Evolutionary conservation across 208 protist species (phyloP).

Genomic region (Leishmania tarentolae): DNA sequence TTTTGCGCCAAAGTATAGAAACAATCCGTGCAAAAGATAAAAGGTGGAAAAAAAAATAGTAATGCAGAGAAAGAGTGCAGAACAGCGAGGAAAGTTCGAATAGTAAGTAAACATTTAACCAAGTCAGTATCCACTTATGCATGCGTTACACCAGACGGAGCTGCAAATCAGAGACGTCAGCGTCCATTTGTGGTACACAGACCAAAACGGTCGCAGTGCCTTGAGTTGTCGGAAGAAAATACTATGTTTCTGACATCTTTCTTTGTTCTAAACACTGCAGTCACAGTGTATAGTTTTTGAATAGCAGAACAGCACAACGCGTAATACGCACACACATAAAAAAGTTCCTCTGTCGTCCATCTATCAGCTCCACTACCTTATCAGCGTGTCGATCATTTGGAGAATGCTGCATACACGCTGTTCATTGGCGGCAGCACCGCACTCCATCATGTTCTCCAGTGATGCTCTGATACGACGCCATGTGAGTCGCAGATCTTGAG

Average conservation of each 20-base stretch:
- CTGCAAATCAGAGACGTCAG: neutral
- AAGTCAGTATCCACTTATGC: neutral
- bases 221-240: neutral
- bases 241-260: neutral
- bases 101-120: neutral
- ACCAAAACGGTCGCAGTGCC: no score
- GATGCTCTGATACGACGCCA: conserved; percentile 22
- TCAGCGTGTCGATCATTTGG: neutral
- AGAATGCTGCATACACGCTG: conserved; percentile 1
- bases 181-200: neutral
- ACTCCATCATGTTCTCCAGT: conserved; percentile 14
- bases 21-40: neutral
- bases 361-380: neutral
- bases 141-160: no score
- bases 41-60: neutral
- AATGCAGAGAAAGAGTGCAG: neutral
- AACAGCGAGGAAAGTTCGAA: neutral
- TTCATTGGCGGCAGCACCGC: neutral
- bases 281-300: neutral
- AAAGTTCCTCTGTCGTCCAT: neutral
- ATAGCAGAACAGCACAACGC: neutral
- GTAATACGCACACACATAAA: neutral
- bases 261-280: neutral
- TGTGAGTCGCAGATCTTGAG: conserved; percentile 9
- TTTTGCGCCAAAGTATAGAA: neutral